Conservation (phyloP, 1,284 basidiomycete genomes). For the Sporisorium reilianum region DNA sequence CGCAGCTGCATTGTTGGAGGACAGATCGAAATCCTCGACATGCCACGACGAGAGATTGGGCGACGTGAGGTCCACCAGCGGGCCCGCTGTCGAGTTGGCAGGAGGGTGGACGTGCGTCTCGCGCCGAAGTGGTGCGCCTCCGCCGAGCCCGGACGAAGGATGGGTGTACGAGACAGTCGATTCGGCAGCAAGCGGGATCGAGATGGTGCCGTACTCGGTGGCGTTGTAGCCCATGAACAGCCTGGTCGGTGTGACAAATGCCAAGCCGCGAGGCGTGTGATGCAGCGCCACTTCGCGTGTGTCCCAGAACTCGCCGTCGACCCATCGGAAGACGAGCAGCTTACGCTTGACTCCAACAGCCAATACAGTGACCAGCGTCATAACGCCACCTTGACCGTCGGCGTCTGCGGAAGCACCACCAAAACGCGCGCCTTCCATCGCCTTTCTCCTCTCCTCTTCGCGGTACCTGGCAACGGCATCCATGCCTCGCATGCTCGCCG, state of each 20-base stretch:
- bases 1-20: conserved; percentile 14
- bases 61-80: conserved; percentile 44
- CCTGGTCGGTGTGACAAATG: conserved; percentile 76
- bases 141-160: conserved; percentile 31
- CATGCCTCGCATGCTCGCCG: conserved; percentile 56
- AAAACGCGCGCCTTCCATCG: conserved; percentile 49
- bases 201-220: conserved; percentile 81
- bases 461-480: conserved; percentile 49
- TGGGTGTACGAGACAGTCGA: conserved; percentile 50
- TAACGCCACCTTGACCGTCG: conserved; percentile 41
- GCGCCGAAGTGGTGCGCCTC: conserved; percentile 22
- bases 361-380: conserved; percentile 77
- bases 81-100: conserved; percentile 41
- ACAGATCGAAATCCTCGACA: conserved; percentile 48
- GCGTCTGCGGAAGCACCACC: conserved; percentile 39
- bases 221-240: conserved; percentile 81
- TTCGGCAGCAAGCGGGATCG: conserved; percentile 70
- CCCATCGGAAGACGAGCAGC: conserved; percentile 85
- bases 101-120: conserved; percentile 46
- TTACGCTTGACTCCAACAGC: conserved; percentile 87
- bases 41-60: conserved; percentile 41
- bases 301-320: conserved; percentile 82
- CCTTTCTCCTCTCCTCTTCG: conserved; percentile 44
- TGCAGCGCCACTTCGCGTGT: conserved; percentile 81
- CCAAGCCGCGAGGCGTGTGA: conserved; percentile 83